Evolutionary conservation across 106 monocot genomes (phyloP), one percentile per base, ranked within the genome.

Genomic region (Dendrobium chrysotoxum): DNA sequence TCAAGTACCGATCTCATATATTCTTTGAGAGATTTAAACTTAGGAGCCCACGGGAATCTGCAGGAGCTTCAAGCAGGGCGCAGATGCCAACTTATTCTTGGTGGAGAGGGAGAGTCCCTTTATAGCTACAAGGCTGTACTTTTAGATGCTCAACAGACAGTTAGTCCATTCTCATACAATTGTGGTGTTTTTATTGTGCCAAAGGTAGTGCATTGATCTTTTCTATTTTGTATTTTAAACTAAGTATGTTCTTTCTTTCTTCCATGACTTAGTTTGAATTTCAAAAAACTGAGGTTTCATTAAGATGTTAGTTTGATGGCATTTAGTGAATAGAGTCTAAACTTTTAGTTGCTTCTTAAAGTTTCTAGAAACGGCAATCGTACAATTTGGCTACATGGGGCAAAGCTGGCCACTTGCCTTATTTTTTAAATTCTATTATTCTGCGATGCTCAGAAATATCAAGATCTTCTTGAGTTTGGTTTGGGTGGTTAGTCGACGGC

Each of bases 181-280:
- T 94, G 92, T 88, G 96, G 90, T 28, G 86, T 92, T 73, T 97
- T 97, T 84, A 87, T 97, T 75, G 96, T 97, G 66, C 96, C 94
- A 39, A 92, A 97, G 92, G 96, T 96, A 13, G 30, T 76, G 47
- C 20, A 47, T 74, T 28, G 17, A 7, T 74, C 20, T 74, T 74
- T 74, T 7, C 28, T 41, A 74, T 74, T 20, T 41, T 21, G 38
- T 21, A 41, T 74, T 42, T 74, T 41, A 74, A 16, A 70, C 16
- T 31, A 28, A 13, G 30, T 5, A n/a, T 16, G 16, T 35, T 70
- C 41, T 40, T 18, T 10, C 35, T 20, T 21, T 74, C 11, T 21
- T 42, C 21, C 41, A 42, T 74, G 21, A 9, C n/a, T 41, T 20
- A 21, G 41, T 42, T 74, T 74, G 20, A 74, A 74, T 40, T 42